Conservation (phyloP, 2,329 filamentous ascomycete species). For the Diplodia seriata region DNA sequence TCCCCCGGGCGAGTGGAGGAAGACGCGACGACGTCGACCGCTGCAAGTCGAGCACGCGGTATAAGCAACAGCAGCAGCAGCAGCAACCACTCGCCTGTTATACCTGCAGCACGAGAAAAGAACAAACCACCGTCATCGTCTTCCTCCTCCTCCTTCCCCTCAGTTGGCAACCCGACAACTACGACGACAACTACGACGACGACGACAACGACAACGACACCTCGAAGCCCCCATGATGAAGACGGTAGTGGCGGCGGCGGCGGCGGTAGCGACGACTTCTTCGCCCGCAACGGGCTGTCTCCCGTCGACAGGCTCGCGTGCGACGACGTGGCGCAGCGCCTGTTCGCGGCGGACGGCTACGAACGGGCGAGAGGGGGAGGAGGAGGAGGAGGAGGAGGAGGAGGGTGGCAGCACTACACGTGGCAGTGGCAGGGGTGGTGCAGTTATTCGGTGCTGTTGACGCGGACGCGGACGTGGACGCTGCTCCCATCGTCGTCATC, state of each 20-base stretch:
- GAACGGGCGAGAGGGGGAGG: too few relatives aligned
- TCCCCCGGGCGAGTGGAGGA: not conserved
- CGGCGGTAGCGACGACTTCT: conserved; percentile 25
- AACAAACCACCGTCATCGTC: not conserved
- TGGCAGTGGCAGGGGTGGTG: conserved; percentile 34
- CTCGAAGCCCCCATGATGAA: not conserved
- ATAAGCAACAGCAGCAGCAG: not conserved
- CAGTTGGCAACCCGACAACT: too few relatives aligned
- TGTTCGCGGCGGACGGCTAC: conserved; percentile 8
- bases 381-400: too few relatives aligned
- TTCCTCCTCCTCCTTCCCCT: not conserved
- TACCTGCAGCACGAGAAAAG: not conserved
- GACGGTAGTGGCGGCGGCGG: too few relatives aligned
- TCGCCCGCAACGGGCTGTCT: conserved; percentile 30
- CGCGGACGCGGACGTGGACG: not conserved
- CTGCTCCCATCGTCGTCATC: too few relatives aligned
- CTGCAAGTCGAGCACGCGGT: too few relatives aligned
- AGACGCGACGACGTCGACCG: not conserved
- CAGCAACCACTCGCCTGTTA: too few relatives aligned
- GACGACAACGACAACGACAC: not conserved
- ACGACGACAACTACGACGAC: not conserved
- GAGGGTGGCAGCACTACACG: not conserved
- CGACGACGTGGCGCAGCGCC: conserved; percentile 21
- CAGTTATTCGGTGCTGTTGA: conserved; percentile 33
- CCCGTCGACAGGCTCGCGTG: conserved; percentile 13